Evolutionary conservation across 441 rosid species (phyloP).

Genomic region (Syzygium malaccense): DNA sequence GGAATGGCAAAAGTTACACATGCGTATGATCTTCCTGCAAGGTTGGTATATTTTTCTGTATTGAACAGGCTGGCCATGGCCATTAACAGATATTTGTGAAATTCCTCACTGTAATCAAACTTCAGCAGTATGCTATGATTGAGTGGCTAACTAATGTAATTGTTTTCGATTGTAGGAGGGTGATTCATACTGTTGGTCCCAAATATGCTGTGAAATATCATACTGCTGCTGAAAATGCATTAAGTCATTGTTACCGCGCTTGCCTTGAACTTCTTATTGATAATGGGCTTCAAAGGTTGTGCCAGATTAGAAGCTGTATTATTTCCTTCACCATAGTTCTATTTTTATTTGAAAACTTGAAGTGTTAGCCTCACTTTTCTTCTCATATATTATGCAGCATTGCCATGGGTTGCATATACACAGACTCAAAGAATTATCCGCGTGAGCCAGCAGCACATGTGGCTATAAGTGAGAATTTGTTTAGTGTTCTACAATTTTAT

Average conservation of each 20-base stretch:
- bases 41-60: constrained; percentile 37
- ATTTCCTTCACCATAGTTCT: neutral
- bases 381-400: constrained; percentile 43
- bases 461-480: constrained; percentile 76
- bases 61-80: neutral
- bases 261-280: constrained; percentile 96
- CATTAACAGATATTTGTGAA: neutral
- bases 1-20: constrained; percentile 98
- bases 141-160: constrained; percentile 1
- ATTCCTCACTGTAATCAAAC: neutral
- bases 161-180: constrained; percentile 47
- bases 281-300: constrained; percentile 77
- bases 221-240: constrained; percentile 98
- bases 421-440: constrained; percentile 94
- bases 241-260: constrained; percentile 96
- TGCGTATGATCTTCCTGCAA: constrained; percentile 97
- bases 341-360: neutral
- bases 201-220: constrained; percentile 98
- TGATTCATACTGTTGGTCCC: constrained; percentile 98
- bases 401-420: constrained; percentile 94
- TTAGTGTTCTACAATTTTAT: neutral
- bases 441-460: constrained; percentile 99
- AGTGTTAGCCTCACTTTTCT: neutral
- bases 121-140: neutral
- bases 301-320: constrained; percentile 6